Base-by-base conservation (phyloP, 176 grass and related monocot genomes). In the Elaeis guineensis region DNA sequence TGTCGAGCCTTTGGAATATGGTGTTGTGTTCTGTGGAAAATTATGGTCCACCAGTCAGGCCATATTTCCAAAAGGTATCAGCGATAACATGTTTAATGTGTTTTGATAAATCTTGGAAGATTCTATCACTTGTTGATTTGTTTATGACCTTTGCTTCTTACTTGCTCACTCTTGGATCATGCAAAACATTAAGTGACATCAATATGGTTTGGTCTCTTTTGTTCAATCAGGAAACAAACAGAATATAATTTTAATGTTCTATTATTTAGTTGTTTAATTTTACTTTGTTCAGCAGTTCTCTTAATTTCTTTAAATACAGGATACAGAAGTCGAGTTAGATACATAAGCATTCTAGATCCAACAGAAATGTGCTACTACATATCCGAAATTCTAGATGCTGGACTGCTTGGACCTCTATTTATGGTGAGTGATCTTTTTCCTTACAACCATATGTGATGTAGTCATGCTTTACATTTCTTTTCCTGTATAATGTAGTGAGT, bases 51-150 rank as follows among this genome's bases (percentile, higher is more conserved):
- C 80, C 49, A 69, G 59, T 69, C 87, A 85, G 78, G 69, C 72
- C 65, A 91, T 97, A 62, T 97, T 90, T 55, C 84, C 87, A 11
- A 91, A 91, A 97, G 92, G 87, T 97, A 80, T 69, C 9, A 11
- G 16, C 0, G 35, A 44, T 44, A 44, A 44, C 35, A 44, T 44
- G 35, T 14, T 12, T 44, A 44, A 44, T 44, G 11, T 44, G 35
- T 9, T 35, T 35, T 9, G 32, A 35, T 35, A 4, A 35, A 35
- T 9, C 32, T 35, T 35, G 32, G 8, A 35, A 35, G 32, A 35
- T 11, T 35, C 7, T 14, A 12, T 44, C 2, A 44, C 35, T 44
- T 44, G 1, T 44, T 44, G 35, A 44, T 44, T 44, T 12, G 7
- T 14, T 44, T 44, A 44, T 12, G 6, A 44, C 35, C 35, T 14